Evolutionary conservation across 306 rosid species (phyloP), one percentile per base, ranked within the genome.

Genomic region (Lathyrus oleraceus): DNA sequence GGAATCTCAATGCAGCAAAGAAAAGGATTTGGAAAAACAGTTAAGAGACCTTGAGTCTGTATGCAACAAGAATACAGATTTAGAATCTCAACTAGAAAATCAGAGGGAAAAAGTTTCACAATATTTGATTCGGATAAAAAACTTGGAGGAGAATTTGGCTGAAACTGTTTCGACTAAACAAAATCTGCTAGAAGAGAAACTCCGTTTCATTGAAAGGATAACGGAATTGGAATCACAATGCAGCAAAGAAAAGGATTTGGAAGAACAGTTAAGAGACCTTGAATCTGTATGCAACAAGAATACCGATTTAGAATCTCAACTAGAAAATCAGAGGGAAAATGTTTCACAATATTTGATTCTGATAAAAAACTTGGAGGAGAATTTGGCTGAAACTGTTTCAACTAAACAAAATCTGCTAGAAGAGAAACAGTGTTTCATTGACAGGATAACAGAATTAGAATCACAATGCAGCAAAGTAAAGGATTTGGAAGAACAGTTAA

Each of bases 1-100:
- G n/a, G n/a, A n/a, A n/a, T n/a, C n/a, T n/a, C n/a, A n/a, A 65
- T 82, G 82, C 79, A 72, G 47, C 69, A 71, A 15, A 81, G n/a
- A n/a, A n/a, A n/a, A n/a, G n/a, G n/a, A n/a, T n/a, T n/a, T n/a
- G n/a, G n/a, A n/a, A n/a, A n/a, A n/a, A n/a, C n/a, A n/a, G n/a
- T n/a, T n/a, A n/a, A n/a, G n/a, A n/a, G n/a, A 84, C 5, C 21
- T 84, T 3, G 85, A 85, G 38, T 61, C 60, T 2, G 8, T 72
- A 6, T 35, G 39, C 39, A 35, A 35, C 39, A 35, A 7, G 39
- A 35, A 35, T 35, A 35, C 39, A 1, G 10, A 35, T 35, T 35
- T 35, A 35, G 89, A 79, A 44, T 16, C 42, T n/a, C 70, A 79
- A 28, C 10, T 88, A 53, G 83, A 76, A 48, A 58, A 30, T 62